Percentiles rank a stretch among this genome's conserved stretches.
phyloP scores from a whole-genome alignment of 1,284 basidiomycete genomes.

The Ceraceosorus guamensis region DNA sequence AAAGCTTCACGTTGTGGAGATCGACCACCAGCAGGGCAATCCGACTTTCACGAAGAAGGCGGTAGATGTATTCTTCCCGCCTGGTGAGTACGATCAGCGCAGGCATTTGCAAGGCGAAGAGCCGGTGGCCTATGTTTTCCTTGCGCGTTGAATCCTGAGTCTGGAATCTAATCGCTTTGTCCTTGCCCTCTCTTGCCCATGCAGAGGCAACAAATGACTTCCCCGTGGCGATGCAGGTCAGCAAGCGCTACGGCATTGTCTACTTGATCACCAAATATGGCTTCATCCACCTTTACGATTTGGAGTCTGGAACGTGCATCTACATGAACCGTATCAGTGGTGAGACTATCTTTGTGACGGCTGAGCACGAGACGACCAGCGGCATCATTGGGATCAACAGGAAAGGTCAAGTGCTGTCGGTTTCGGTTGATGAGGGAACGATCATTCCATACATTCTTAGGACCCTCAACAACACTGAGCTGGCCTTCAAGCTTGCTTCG shows the following conservation, averaged over 20 bases:
- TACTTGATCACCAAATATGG: conserved; percentile 99
- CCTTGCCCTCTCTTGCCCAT: too few relatives aligned
- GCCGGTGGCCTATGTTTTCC: neutral
- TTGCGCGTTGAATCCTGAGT: neutral
- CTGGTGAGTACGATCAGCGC: conserved; percentile 46
- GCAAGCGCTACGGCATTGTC: conserved; percentile 90
- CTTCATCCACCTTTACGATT: conserved; percentile 98
- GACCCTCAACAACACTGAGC: conserved; percentile 91
- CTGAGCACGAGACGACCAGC: conserved; percentile 84
- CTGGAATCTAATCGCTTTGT: too few relatives aligned
- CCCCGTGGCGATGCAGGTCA: conserved; percentile 99
- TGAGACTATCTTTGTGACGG: conserved; percentile 98
- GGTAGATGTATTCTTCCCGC: conserved; percentile 98
- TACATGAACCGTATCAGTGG: conserved; percentile 99
- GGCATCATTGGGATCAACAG: conserved; percentile 99
- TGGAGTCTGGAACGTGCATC: conserved; percentile 95
- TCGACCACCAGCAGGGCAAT: conserved; percentile 91
- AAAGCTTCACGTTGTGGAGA: conserved; percentile 98
- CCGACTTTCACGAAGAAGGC: conserved; percentile 96
- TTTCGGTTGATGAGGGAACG: conserved; percentile 92
- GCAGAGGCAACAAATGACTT: conserved; percentile 92
- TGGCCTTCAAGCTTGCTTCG: conserved; percentile 96
- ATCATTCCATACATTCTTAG: conserved; percentile 91
- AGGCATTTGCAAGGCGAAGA: neutral
- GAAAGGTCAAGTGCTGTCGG: conserved; percentile 96